Evolutionary conservation across 1,139 yeast species (phyloP).

Genomic region (Saccharomycopsis crataegensis): DNA sequence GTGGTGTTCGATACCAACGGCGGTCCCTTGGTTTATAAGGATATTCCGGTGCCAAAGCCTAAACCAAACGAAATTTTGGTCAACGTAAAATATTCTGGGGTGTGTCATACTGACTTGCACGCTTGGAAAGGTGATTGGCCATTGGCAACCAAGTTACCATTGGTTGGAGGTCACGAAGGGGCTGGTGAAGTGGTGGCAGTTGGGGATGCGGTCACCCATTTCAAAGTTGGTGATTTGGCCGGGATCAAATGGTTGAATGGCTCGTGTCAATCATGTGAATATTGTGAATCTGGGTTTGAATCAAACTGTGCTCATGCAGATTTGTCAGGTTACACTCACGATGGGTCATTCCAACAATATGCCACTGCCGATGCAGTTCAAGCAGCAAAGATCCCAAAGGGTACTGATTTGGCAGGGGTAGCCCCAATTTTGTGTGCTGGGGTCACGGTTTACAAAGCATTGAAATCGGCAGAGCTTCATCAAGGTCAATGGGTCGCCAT

Average conservation of each 20-base stretch:
- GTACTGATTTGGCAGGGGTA: slow-evolving; percentile 49
- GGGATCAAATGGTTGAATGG: slow-evolving; percentile 64
- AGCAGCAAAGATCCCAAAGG: slow-evolving; percentile 52
- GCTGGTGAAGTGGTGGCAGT: slow-evolving; percentile 57
- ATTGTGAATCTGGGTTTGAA: slow-evolving; percentile 46
- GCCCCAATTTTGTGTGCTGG: slow-evolving; percentile 64
- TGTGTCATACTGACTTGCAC: slow-evolving; percentile 63
- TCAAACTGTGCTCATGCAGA: slow-evolving; percentile 54
- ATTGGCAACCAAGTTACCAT: slow-evolving; percentile 48
- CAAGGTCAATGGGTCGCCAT: slow-evolving; percentile 61
- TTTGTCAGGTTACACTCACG: slow-evolving; percentile 61
- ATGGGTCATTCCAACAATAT: slow-evolving; percentile 61
- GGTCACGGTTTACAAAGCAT: slow-evolving; percentile 60
- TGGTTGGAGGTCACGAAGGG: slow-evolving; percentile 68
- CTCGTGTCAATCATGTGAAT: slow-evolving; percentile 54
- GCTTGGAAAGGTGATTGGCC: slow-evolving; percentile 75
- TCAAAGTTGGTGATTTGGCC: slow-evolving; percentile 55
- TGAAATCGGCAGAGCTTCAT: slow-evolving; percentile 47
- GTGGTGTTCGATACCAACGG: slow-evolving; percentile 43
- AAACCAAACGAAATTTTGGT: slow-evolving; percentile 53
- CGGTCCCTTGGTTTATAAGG: slow-evolving; percentile 45
- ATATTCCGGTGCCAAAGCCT: slow-evolving; percentile 54
- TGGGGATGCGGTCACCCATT: slow-evolving; percentile 51
- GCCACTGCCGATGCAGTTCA: slow-evolving; percentile 63
- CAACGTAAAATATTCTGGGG: slow-evolving; percentile 61